Evolutionary conservation across 148 eudicot genomes (phyloP).

Genomic region (Mesembryanthemum crystallinum): DNA sequence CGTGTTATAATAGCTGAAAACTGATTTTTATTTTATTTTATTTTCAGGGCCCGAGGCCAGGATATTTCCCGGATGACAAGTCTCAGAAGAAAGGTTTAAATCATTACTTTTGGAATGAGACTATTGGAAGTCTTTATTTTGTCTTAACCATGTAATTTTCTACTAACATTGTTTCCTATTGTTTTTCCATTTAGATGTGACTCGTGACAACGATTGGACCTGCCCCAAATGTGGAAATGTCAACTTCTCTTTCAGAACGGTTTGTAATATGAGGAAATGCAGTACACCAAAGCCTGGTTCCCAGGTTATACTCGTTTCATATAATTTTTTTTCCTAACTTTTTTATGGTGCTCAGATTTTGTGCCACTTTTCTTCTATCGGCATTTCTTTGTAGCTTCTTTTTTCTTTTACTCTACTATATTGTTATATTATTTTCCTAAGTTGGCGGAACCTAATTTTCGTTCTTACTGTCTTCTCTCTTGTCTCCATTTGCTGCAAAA

Average conservation of each 20-base stretch:
- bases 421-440: background rate
- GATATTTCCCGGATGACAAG: constrained; percentile 60
- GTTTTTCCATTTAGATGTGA: constrained; percentile 46
- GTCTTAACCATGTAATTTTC: background rate
- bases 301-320: constrained; percentile 49
- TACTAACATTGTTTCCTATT: constrained; percentile 6
- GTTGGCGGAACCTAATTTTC: constrained; percentile 16
- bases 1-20: background rate
- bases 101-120: constrained; percentile 1
- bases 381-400: background rate
- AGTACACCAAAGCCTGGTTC: constrained; percentile 90
- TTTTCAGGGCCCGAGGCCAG: constrained; percentile 80
- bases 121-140: constrained; percentile 5
- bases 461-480: background rate
- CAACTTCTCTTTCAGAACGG: constrained; percentile 87
- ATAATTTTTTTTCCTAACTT: background rate
- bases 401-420: background rate
- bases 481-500: constrained; percentile 5
- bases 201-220: constrained; percentile 88
- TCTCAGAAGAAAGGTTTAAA: constrained; percentile 56
- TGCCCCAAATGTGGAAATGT: constrained; percentile 98
- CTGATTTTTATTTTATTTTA: too few relatives aligned
- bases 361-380: background rate
- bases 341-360: background rate
- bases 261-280: constrained; percentile 99